Conservation (phyloP, 2,329 filamentous ascomycete species). For the Botrytis pseudocinerea region DNA sequence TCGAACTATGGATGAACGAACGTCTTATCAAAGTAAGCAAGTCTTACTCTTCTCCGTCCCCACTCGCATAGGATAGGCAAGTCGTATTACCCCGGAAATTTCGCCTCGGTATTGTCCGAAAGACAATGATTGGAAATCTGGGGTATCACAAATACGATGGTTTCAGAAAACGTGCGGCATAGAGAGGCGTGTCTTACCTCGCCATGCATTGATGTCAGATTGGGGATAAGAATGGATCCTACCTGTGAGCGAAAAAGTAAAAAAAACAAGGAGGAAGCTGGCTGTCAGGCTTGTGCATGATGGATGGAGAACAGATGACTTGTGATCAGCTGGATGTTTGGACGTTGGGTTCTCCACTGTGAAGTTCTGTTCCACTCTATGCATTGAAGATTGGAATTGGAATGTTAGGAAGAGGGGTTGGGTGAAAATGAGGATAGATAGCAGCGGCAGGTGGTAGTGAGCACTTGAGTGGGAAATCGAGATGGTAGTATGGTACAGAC, state of each 20-base stretch:
- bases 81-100: conserved; percentile 6
- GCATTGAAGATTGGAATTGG: neutral
- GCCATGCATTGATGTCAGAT: neutral
- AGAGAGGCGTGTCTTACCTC: neutral
- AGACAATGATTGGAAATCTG: neutral
- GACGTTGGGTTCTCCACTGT: neutral
- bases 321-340: conserved; percentile 11
- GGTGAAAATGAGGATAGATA: neutral
- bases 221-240: neutral
- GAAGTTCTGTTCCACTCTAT: neutral
- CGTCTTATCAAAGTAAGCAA: neutral
- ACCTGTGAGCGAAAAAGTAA: neutral
- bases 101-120: conserved; percentile 1
- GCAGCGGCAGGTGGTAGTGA: neutral
- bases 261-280: conserved; percentile 1
- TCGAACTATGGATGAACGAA: neutral
- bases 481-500: neutral
- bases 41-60: neutral
- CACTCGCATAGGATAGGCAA: neutral
- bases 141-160: conserved; percentile 5
- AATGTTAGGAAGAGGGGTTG: neutral
- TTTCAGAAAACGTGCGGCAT: conserved; percentile 1
- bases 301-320: neutral
- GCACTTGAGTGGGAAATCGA: neutral
- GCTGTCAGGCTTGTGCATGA: neutral